Evolutionary conservation across 2,329 filamentous ascomycete genomes (phyloP), one percentile per base, ranked within the genome.

Genomic region (Pseudopyricularia javanii): DNA sequence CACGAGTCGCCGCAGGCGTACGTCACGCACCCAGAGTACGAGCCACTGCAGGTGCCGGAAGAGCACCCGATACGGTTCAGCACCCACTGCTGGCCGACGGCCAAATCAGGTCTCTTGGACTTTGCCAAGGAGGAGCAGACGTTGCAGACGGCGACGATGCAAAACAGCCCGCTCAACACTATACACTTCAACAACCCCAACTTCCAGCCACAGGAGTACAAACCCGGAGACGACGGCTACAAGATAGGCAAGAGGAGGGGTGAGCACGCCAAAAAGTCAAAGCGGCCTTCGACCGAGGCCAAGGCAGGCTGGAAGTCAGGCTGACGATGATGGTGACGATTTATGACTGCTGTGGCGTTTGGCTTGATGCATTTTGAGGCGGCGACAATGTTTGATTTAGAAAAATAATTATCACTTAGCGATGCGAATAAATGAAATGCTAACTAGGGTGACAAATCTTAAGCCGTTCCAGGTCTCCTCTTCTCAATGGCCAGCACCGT

Each of bases 101-200:
- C 26, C 22, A 26, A 35, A 22, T 59, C 61, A 32, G 49, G 33
- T 3, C 20, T 32, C 6, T 20, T 20, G 14, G 49, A 51, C 12
- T 11, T 40, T 4, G 35, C 33, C 15, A 30, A 28, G 24, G 50
- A 52, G 26, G 12, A 33, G 7, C 50, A 47, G 26, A 43, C 51
- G 50, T 55, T 22, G 47, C 34, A 24, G 37, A 56, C 55, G 2
- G 75, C 70, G 50, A 79, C 77, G 1, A 85, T 85, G 60, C 82
- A 81, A 60, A 83, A 85, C 58, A 82, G 76, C 51, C 78, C 84
- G 53, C 83, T 79, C 66, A 85, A 85, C 59, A 75, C 75, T 48
- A 81, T 82, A 1, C 82, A 86, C 61, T 85, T 80, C 58, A 80
- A 80, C 55, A 86, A 85, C 57, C 78, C 79, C 40, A 73, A 79